phyloP scores from a whole-genome alignment of 148 eudicot species.

The Heliosperma pusillum region DNA sequence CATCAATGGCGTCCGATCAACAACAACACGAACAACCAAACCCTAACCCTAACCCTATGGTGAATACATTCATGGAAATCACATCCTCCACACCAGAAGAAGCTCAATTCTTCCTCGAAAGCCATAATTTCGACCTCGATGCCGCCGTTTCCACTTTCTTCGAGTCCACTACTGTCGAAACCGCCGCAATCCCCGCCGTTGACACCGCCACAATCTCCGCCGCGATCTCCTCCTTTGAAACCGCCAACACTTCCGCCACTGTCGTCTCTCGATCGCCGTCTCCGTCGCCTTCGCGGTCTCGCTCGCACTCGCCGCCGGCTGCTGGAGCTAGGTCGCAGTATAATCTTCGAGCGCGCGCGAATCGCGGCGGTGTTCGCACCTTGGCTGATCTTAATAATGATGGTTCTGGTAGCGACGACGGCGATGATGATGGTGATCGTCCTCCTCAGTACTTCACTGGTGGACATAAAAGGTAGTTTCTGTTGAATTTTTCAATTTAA shows the following conservation, averaged over 20 bases:
- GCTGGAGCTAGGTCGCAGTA: conserved; percentile 27
- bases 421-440: conserved; percentile 42
- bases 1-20: conserved; percentile 24
- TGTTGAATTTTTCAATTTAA: not conserved
- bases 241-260: conserved; percentile 13
- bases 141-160: conserved; percentile 76
- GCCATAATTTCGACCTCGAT: conserved; percentile 71
- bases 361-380: conserved; percentile 44
- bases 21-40: conserved; percentile 16
- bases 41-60: conserved; percentile 19
- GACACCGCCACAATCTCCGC: conserved; percentile 6
- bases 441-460: conserved; percentile 61
- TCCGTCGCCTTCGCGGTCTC: conserved; percentile 47
- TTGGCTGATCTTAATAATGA: conserved; percentile 50
- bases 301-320: conserved; percentile 45
- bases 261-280: conserved; percentile 22
- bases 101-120: conserved; percentile 69
- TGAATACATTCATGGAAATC: conserved; percentile 59
- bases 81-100: conserved; percentile 49
- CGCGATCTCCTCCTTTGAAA: not conserved
- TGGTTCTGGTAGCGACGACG: conserved; percentile 33
- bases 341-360: conserved; percentile 40
- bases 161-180: conserved; percentile 41
- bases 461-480: conserved; percentile 61
- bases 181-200: conserved; percentile 14